Evolutionary conservation across 352 stramenopile genomes (phyloP), one percentile per base, ranked within the genome.

Genomic region (Peronospora farinosa): DNA sequence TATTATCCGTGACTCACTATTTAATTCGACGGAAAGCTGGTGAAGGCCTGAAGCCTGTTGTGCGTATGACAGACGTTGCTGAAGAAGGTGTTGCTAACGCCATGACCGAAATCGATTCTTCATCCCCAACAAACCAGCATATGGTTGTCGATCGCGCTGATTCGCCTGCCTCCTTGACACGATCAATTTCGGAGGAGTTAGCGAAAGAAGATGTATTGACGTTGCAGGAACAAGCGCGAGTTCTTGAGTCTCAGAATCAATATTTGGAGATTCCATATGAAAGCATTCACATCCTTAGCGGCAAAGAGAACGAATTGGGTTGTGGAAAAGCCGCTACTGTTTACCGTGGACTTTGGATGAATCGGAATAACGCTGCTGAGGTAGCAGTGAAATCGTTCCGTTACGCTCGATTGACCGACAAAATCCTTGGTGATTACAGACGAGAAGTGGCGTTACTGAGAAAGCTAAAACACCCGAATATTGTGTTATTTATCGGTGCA

Each of bases 401-500:
- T 17, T 95, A 95, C 42, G 80, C 87, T 33, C 81, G 82, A 0
- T 75, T 95, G 35, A 95, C 81, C 7, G 84, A 95, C 63, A 92
- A 92, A 55, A 92, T 95, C 40, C 63, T 92, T 23, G 69, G 71
- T 7, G 82, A 92, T 46, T 95, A 95, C 65, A 84, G 72, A 11
- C 71, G 83, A 61, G 84, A 95, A 75, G 84, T 95, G 13, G 84
- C 79, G 25, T 54, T 95, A 48, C 67, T 95, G 13, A 74, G 81
- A 59, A 87, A 92, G 54, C 72, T 95, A 48, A 92, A 91, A 59
- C 84, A 95, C 47, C 84, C 84, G 35, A 95, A 95, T 51, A 95
- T 95, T 55, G 82, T 95, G 19, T 67, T 95, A 66, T 95, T 95
- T 71, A 95, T 95, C 56, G 84, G 84, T 58, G 84, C 84, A 45